Evolutionary conservation across 208 protist species (phyloP).

Genomic region (Leishmania arabica): DNA sequence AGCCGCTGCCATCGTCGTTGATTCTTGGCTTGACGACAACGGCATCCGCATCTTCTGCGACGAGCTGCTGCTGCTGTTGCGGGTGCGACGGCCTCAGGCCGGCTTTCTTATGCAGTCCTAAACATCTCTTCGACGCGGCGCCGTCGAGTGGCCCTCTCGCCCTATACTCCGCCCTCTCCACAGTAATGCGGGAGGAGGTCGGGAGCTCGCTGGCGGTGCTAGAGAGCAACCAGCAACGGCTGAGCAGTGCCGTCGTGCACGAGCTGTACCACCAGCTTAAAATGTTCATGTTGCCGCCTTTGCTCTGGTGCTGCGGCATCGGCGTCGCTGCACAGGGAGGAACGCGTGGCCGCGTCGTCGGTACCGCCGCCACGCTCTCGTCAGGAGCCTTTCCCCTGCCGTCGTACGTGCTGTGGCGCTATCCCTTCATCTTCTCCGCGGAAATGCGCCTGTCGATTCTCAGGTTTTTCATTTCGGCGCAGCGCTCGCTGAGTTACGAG

Average conservation of each 20-base stretch:
- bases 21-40: background rate
- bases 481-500: conserved; percentile 39
- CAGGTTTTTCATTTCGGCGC: conserved; percentile 53
- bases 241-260: conserved; percentile 76
- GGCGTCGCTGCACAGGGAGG: background rate
- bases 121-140: conserved; percentile 34
- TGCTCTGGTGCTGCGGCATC: conserved; percentile 36
- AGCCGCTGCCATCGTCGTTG: conserved; percentile 33
- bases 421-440: conserved; percentile 65
- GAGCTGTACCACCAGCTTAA: conserved; percentile 61
- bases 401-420: conserved; percentile 71
- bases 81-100: conserved; percentile 22
- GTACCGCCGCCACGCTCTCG: background rate
- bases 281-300: conserved; percentile 62
- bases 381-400: conserved; percentile 33
- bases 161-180: conserved; percentile 22
- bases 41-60: background rate
- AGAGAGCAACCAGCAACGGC: conserved; percentile 41
- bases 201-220: conserved; percentile 7
- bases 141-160: conserved; percentile 16
- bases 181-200: conserved; percentile 14
- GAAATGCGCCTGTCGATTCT: conserved; percentile 65
- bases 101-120: conserved; percentile 32
- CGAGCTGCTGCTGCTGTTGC: conserved; percentile 12
- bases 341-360: background rate